Base-by-base conservation (phyloP, 345 rosid species). In the Rubroshorea leprosula region DNA sequence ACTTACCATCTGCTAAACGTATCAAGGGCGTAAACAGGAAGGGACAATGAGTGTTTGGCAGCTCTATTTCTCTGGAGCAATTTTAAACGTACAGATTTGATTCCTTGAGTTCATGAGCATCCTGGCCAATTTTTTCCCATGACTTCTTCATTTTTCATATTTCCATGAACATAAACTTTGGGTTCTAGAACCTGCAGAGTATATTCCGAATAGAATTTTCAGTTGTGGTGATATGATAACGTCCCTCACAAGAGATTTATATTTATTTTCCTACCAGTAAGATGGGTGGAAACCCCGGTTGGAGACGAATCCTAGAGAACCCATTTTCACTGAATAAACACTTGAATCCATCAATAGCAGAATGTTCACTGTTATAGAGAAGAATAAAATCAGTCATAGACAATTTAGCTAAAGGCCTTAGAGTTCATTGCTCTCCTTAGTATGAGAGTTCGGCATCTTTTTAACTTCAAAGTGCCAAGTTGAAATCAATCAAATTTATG, bases 161-260 rank as follows among this genome's bases (percentile, higher is more conserved):
- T 68, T 59, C 82, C 75, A 57, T 85, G 96, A 69, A 87, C 69
- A 55, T 73, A 89, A 16, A 87, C 92, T 76, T 72, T 87, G 44
- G 90, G 72, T 62, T 66, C 82, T 69, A 66, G 85, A 47, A 79
- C 89, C 99, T 93, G 86, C 72, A 69, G 20, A 56, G 35, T 35
- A 23, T 22, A 61, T 31, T 23, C 41, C 26, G 8, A 17, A 22
- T 12, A 56, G 50, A 59, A 55, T 49, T n/a, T 65, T 53, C 3
- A 47, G 45, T 45, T n/a, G 45, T 27, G 45, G 19, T 43, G 20
- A 43, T 31, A n/a, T 31, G 22, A 18, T 25, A 23, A 10, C 18
- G 29, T 54, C 7, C 51, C 13, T 44, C n/a, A 23, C 5, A 48
- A 38, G 29, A 53, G 62, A 67, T 23, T 16, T 2, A 19, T 20